phyloP scores from a whole-genome alignment of 768 basidiomycete genomes.

The Xerocomellus intermedius region DNA sequence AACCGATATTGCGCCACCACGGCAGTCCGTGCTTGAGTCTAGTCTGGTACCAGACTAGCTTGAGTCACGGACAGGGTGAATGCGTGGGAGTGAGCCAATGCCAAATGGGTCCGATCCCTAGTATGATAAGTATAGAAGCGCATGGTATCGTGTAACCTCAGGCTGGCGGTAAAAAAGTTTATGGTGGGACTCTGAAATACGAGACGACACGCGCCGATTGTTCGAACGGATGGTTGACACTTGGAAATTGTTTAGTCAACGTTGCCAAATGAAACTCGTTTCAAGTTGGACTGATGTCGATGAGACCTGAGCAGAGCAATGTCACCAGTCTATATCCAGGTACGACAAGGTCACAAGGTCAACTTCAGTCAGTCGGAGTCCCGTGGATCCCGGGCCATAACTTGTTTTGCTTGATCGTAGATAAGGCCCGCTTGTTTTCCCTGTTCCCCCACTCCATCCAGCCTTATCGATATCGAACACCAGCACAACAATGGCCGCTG shows the following conservation, averaged over 20 bases:
- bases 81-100: slow-evolving; percentile 65
- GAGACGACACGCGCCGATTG: background rate
- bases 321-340: slow-evolving; percentile 2
- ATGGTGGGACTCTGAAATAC: background rate
- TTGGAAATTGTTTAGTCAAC: background rate
- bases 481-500: slow-evolving; percentile 43
- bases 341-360: slow-evolving; percentile 27
- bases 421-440: slow-evolving; percentile 1
- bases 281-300: background rate
- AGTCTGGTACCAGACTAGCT: no score
- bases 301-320: no score
- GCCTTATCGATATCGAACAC: slow-evolving; percentile 12
- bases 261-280: background rate
- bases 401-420: background rate
- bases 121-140: slow-evolving; percentile 70
- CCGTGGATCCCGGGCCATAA: slow-evolving; percentile 12
- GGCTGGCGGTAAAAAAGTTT: background rate
- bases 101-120: slow-evolving; percentile 81
- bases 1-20: slow-evolving; percentile 42
- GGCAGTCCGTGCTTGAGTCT: slow-evolving; percentile 37
- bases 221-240: background rate
- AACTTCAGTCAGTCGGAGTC: background rate
- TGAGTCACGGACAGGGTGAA: slow-evolving; percentile 55
- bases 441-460: slow-evolving; percentile 5
- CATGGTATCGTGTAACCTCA: slow-evolving; percentile 37